Percentiles rank a stretch among this genome's conserved stretches.
phyloP scores from a whole-genome alignment of 805 yeast genomes.

The Kazachstania kunashirensis region DNA sequence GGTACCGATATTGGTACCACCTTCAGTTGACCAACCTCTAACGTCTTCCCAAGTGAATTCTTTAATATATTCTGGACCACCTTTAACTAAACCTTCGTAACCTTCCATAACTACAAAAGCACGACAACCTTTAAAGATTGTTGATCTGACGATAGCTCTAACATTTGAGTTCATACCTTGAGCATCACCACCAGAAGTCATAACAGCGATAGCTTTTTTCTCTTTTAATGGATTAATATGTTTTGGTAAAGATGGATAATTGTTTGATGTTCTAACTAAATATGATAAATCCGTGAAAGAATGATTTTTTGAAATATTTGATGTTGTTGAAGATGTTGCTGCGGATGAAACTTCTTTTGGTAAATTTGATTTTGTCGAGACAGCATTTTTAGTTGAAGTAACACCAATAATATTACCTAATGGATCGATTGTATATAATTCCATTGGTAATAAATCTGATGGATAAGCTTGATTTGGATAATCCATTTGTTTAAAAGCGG shows the following conservation, averaged over 20 bases:
- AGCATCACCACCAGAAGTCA: slow-evolving; percentile 79
- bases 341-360: slow-evolving; percentile 10
- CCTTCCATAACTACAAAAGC: slow-evolving; percentile 66
- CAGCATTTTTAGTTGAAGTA: slow-evolving; percentile 50
- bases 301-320: slow-evolving; percentile 12
- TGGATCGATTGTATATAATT: slow-evolving; percentile 73
- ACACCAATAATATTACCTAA: slow-evolving; percentile 76
- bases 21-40: slow-evolving; percentile 56
- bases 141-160: slow-evolving; percentile 60
- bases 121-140: slow-evolving; percentile 54
- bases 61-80: slow-evolving; percentile 44
- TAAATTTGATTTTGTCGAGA: slow-evolving; percentile 35
- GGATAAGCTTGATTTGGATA: slow-evolving; percentile 53
- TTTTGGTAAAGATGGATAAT: slow-evolving; percentile 17
- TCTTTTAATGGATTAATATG: slow-evolving; percentile 1
- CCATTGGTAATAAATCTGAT: slow-evolving; percentile 62
- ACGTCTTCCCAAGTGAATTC: slow-evolving; percentile 68
- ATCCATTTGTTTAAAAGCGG: slow-evolving; percentile 20
- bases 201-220: slow-evolving; percentile 51
- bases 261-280: slow-evolving; percentile 10
- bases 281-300: slow-evolving; percentile 20
- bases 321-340: slow-evolving; percentile 2
- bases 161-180: slow-evolving; percentile 77
- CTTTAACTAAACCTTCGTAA: slow-evolving; percentile 60
- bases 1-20: slow-evolving; percentile 75